Percentiles rank a stretch among this genome's conserved stretches.
These are phyloP conservation scores for Neobulgaria alba DNA, from an alignment of 2,329 filamentous ascomycete species.

Conservation along the genomic window DNA sequence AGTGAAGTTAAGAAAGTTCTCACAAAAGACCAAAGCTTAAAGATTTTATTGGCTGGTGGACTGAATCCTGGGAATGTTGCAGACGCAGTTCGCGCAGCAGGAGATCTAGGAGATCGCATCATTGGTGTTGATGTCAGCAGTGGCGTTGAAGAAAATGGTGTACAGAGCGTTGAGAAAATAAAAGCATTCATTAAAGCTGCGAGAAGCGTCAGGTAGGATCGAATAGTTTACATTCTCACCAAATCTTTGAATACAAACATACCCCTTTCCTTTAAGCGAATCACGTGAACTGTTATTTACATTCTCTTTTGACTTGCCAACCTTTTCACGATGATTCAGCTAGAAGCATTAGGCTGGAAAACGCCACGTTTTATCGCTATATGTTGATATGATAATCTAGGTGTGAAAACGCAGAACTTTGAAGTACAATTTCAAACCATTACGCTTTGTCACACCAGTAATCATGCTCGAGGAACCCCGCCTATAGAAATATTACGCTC, in stretches of 20 bases:
- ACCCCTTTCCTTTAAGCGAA: not conserved
- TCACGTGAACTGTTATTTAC: not conserved
- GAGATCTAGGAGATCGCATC: conserved; percentile 51
- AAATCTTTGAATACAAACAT: not conserved
- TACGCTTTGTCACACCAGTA: too few relatives aligned
- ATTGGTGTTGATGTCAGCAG: conserved; percentile 88
- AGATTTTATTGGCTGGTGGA: conserved; percentile 77
- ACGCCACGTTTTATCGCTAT: too few relatives aligned
- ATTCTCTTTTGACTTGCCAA: too few relatives aligned
- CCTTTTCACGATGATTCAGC: too few relatives aligned
- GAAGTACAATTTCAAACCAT: too few relatives aligned
- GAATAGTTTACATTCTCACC: not conserved
- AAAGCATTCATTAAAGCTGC: conserved; percentile 67
- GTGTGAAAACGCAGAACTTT: too few relatives aligned
- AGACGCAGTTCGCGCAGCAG: conserved; percentile 54
- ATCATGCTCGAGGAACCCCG: too few relatives aligned
- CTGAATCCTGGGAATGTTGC: conserved; percentile 72
- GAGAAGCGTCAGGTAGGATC: conserved; percentile 37
- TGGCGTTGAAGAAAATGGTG: conserved; percentile 77
- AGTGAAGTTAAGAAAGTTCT: conserved; percentile 60
- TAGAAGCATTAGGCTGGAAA: too few relatives aligned
- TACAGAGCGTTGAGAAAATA: conserved; percentile 77
- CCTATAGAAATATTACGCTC: too few relatives aligned
- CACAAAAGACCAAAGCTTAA: conserved; percentile 58
- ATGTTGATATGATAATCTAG: too few relatives aligned